phyloP scores from a whole-genome alignment of 1,284 basidiomycete species.

The Puccinia novopanici region DNA sequence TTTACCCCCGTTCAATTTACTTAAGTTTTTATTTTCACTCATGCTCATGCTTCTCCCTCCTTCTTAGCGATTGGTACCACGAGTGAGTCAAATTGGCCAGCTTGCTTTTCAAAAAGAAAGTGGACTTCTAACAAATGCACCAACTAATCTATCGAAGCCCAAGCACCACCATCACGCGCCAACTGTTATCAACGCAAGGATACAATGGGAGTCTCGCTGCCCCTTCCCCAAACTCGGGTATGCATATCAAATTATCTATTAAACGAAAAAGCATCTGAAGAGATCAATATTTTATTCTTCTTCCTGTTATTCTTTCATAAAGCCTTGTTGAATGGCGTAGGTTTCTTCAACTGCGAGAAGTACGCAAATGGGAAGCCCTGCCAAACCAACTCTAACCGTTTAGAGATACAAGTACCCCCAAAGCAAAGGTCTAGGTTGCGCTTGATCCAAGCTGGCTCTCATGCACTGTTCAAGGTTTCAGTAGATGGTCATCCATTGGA shows the following conservation, averaged over 20 bases:
- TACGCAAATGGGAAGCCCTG: constrained; percentile 7
- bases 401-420: constrained; percentile 27
- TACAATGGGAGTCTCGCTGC: constrained; percentile 57
- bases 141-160: not conserved
- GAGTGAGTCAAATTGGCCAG: constrained; percentile 11
- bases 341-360: constrained; percentile 28
- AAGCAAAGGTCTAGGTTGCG: constrained; percentile 61
- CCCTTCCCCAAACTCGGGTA: constrained; percentile 61
- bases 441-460: constrained; percentile 63
- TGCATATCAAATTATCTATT: not conserved
- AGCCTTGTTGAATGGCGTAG: constrained; percentile 45
- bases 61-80: constrained; percentile 38
- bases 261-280: not conserved
- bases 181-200: constrained; percentile 51
- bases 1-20: not conserved
- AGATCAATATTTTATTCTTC: no score
- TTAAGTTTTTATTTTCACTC: not conserved
- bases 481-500: constrained; percentile 54
- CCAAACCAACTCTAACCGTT: constrained; percentile 13
- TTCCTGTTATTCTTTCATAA: not conserved
- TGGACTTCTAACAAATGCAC: no score
- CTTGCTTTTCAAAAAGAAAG: no score
- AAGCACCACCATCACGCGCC: not conserved
- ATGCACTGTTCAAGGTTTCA: constrained; percentile 55
- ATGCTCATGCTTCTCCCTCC: not conserved